Conservation (phyloP, 2,329 filamentous ascomycete genomes). For the Microdochium paspali region DNA sequence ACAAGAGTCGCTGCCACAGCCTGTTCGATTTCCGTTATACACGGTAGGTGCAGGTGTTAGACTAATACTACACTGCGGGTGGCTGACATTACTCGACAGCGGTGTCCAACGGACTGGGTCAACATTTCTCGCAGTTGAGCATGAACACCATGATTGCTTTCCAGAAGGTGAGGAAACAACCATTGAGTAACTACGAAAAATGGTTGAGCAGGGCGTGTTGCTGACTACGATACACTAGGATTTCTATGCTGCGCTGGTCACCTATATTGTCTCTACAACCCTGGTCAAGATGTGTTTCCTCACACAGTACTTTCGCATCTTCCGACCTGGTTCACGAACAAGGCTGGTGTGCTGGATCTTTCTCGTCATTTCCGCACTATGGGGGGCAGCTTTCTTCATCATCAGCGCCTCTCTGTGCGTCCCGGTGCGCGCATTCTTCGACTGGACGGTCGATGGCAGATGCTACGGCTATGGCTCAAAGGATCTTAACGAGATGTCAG, state of each 20-base stretch:
- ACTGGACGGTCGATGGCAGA: conserved; percentile 7
- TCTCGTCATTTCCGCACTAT: conserved; percentile 8
- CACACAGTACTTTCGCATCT: conserved; percentile 25
- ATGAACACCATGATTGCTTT: conserved; percentile 10
- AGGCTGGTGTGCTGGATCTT: conserved; percentile 14
- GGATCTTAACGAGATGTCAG: neutral
- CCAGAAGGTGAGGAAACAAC: conserved; percentile 10
- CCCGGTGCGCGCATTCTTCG: conserved; percentile 20
- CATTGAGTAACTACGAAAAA: no score
- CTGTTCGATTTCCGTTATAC: neutral
- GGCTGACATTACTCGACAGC: conserved; percentile 7
- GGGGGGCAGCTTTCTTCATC: conserved; percentile 19
- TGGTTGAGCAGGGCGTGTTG: no score
- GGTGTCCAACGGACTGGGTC: conserved; percentile 15
- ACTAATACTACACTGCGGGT: no score
- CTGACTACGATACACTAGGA: conserved; percentile 8
- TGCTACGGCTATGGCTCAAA: conserved; percentile 18
- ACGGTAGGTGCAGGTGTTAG: neutral
- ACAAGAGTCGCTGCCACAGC: neutral
- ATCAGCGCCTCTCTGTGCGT: conserved; percentile 21
- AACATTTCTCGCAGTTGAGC: conserved; percentile 14
- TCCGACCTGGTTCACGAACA: conserved; percentile 8
- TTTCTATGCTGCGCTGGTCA: conserved; percentile 20
- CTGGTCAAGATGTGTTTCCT: conserved; percentile 27
- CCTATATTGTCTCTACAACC: conserved; percentile 22